A percentile compares a stretch with the other conserved stretches of the same genome.
Evolutionary conservation across 106 monocot species (phyloP).

Genomic region (Dioscorea dumetorum): DNA sequence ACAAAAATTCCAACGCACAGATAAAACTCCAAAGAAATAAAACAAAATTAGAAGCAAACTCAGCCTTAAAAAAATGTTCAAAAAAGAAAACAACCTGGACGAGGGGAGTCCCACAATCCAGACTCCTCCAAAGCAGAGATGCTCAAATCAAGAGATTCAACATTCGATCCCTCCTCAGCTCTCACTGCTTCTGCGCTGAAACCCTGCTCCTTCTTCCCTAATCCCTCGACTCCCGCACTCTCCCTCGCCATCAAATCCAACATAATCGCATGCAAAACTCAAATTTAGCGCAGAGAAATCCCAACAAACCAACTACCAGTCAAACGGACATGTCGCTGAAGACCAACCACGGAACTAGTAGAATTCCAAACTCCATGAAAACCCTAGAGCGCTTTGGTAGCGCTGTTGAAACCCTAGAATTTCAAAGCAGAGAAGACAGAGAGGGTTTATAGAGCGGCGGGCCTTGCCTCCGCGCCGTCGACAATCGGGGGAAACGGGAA

Average conservation of each 20-base stretch:
- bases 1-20: background rate
- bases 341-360: background rate
- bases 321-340: background rate
- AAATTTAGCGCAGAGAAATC: background rate
- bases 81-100: background rate
- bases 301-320: background rate
- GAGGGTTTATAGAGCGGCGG: background rate
- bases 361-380: background rate
- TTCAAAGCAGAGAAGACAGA: background rate
- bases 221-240: background rate
- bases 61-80: background rate
- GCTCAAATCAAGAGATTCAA: background rate
- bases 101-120: slow-evolving; percentile 3
- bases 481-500: background rate
- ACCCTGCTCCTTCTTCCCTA: background rate
- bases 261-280: background rate
- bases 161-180: background rate
- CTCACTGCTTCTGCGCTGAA: too few relatives aligned
- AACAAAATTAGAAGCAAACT: too few relatives aligned
- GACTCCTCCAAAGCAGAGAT: background rate
- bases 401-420: background rate
- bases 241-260: background rate
- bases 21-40: background rate
- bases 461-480: background rate
- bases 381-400: background rate